A percentile compares a stretch with the other conserved stretches of the same genome.
phyloP scores from a whole-genome alignment of 108 stramenopile species.

The Stephanodiscus minutulus region DNA sequence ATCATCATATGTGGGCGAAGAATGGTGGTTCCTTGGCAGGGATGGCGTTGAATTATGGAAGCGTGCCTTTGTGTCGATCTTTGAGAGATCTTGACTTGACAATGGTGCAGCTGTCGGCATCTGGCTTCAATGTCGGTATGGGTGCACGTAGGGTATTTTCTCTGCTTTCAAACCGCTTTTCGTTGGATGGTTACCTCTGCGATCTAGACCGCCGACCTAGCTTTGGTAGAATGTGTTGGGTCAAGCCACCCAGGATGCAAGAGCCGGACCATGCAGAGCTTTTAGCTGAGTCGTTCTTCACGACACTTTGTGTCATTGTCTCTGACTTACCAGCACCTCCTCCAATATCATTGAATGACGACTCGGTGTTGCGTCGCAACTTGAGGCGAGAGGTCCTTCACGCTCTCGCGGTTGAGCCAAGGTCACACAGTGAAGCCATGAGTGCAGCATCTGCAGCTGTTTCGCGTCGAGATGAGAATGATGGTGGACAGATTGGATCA shows the following conservation, averaged over 20 bases:
- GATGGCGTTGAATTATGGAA: slow-evolving; percentile 87
- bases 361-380: slow-evolving; percentile 61
- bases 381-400: slow-evolving; percentile 89
- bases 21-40: slow-evolving; percentile 83
- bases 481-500: slow-evolving; percentile 61
- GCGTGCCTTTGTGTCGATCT: slow-evolving; percentile 80
- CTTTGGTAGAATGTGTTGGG: slow-evolving; percentile 62
- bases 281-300: slow-evolving; percentile 83
- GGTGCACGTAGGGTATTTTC: slow-evolving; percentile 80
- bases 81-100: slow-evolving; percentile 85
- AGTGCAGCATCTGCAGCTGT: slow-evolving; percentile 73
- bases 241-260: slow-evolving; percentile 80
- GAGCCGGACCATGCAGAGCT: slow-evolving; percentile 83
- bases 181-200: slow-evolving; percentile 83
- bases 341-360: slow-evolving; percentile 59
- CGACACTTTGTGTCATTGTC: slow-evolving; percentile 79
- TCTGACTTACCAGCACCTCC: slow-evolving; percentile 88
- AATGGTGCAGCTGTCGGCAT: slow-evolving; percentile 84
- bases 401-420: slow-evolving; percentile 85
- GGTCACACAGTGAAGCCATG: slow-evolving; percentile 90
- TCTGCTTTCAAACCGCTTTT: slow-evolving; percentile 77
- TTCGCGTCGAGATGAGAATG: slow-evolving; percentile 73
- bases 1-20: slow-evolving; percentile 85
- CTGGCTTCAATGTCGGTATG: slow-evolving; percentile 81
- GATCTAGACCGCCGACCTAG: slow-evolving; percentile 75